Evolutionary conservation across 805 yeast species (phyloP), one percentile per base, ranked within the genome.

Genomic region (Debaryomyces castellii): DNA sequence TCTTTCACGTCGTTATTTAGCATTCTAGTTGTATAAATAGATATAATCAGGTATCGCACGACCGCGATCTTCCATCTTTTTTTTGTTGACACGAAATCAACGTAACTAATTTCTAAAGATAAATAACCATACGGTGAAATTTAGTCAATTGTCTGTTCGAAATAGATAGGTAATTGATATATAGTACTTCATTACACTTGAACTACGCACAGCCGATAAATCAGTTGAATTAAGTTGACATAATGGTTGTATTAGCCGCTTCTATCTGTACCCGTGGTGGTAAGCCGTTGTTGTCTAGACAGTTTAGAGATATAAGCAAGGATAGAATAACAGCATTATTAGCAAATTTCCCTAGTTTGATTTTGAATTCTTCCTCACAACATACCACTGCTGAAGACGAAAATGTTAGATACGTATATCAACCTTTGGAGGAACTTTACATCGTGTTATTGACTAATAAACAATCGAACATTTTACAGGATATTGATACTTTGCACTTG

Each of bases 351-450:
- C 96, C 97, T 46, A 72, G 85, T 47, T 76, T 94, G 53, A 79
- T 91, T 44, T 76, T 87, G 39, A 81, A 82, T 45, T 77, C 82
- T 20, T 75, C 79, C 41, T 78, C 85, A 36, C 96, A 90, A 69
- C 96, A 91, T 65, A 92, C 98, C 40, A 87, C 95, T 9, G 94
- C 89, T 25, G 99, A 94, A 66, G 96, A 88, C 62, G 96, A 87
- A 43, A 82, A 82, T 54, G 94, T 89, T 33, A 83, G 99, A 66
- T 94, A 89, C 62, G 94, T 94, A 43, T 94, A 89, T 68, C 97
- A 90, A 67, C 97, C 99, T 40, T 78, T 94, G 62, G 99, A 94
- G 63, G 97, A 90, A 54, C 82, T 89, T 47, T 92, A 89, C 66
- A 85, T 94, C 59, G 91, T 95, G 36, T 73, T 94, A 57, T 85